Conservation (phyloP, 78 protist species). For the Anaeramoeba flamelloides region DNA sequence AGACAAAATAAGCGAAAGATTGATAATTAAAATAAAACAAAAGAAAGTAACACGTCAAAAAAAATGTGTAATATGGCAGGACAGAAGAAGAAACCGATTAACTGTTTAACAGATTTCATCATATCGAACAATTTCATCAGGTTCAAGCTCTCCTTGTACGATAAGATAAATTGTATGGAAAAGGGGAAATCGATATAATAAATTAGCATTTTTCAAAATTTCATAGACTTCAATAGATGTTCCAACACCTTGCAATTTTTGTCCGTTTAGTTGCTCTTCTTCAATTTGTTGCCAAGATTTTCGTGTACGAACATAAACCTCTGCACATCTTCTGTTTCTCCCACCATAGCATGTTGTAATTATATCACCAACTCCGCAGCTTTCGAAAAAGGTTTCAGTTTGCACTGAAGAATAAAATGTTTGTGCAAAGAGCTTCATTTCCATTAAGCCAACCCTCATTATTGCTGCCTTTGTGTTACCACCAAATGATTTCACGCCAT, state of each 20-base stretch:
- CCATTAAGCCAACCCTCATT: slow-evolving; percentile 41
- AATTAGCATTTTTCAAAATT: slow-evolving; percentile 13
- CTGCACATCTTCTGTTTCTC: slow-evolving; percentile 34
- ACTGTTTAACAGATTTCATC: no score
- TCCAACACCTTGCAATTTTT: slow-evolving; percentile 45
- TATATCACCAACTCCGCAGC: slow-evolving; percentile 53
- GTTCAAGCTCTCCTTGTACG: no score
- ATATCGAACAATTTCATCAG: no score
- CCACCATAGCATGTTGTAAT: slow-evolving; percentile 54
- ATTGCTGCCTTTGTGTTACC: slow-evolving; percentile 54
- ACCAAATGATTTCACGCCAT: slow-evolving; percentile 33
- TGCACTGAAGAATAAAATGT: no score
- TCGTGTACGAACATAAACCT: slow-evolving; percentile 20
- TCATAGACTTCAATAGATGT: slow-evolving; percentile 35
- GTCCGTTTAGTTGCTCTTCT: slow-evolving; percentile 39
- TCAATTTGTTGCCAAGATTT: slow-evolving; percentile 29
- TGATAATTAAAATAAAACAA: no score
- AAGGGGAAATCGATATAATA: no score
- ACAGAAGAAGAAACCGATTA: no score
- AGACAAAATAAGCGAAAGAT: no score
- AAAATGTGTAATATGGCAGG: no score
- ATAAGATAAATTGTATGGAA: no score
- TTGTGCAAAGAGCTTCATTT: slow-evolving; percentile 28
- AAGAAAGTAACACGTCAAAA: no score
- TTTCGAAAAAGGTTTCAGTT: slow-evolving; percentile 33